These are phyloP conservation scores for Dalechampia spathulata DNA, from an alignment of 441 rosid genomes.

Conservation along the genomic window DNA sequence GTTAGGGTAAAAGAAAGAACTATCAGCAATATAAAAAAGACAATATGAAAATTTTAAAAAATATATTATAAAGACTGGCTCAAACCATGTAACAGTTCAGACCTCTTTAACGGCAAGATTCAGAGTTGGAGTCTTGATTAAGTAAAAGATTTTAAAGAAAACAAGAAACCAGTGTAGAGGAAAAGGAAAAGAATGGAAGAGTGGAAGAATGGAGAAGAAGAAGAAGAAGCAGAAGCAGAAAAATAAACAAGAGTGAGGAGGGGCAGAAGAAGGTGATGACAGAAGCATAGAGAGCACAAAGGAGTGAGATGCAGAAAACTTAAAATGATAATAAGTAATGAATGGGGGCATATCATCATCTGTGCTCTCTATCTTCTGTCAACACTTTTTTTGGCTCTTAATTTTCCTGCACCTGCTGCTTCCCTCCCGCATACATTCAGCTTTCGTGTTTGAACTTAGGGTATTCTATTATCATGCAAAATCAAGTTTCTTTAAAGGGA, in stretches of 20 bases:
- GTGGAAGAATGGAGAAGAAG: no score
- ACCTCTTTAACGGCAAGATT: no score
- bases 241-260: neutral
- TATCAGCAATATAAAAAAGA: no score
- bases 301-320: conserved; percentile 49
- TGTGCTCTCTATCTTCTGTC: conserved; percentile 99
- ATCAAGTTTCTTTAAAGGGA: conserved; percentile 23
- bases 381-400: conserved; percentile 37
- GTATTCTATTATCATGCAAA: neutral
- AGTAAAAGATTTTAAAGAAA: no score
- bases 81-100: no score
- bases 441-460: neutral
- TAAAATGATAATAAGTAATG: no score
- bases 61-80: no score
- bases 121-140: no score
- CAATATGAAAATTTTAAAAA: no score
- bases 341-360: conserved; percentile 51
- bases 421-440: neutral
- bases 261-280: conserved; percentile 48
- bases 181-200: no score
- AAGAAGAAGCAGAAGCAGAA: neutral
- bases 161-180: no score
- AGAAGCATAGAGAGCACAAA: conserved; percentile 94
- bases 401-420: conserved; percentile 7
- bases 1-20: no score